Base-by-base conservation (phyloP, 2,329 filamentous ascomycete species). In the Nigrospora oryzae region DNA sequence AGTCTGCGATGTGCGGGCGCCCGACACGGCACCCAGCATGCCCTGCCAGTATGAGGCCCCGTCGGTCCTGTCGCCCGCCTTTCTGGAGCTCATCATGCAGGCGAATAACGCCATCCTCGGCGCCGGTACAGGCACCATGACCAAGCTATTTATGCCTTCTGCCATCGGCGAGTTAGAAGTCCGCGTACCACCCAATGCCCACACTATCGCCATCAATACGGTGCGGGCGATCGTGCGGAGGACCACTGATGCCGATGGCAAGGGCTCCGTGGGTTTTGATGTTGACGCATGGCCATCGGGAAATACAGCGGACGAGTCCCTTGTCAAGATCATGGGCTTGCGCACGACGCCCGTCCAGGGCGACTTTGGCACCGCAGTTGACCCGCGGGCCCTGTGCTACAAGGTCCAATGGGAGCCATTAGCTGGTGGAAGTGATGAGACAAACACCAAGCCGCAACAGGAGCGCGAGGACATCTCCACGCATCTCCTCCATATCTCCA, bases 391-490 rank as follows among this genome's bases (percentile, higher is more conserved):
- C 2, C 30, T 44, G 14, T 56, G 52, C 40, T 56, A 53, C 36
- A 56, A 53, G 17, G 28, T 53, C 14, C 48, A 50, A 36, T 56
- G 53, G 53, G 52, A 55, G 43, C 30, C 42, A 2, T 16, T 44
- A 16, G 5, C 38, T 11, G 13, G 5, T 36, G 34, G 5, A 36
- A n/a, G 14, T 36, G 34, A 36, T 11, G 34, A 28, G 23, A 28
- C 23, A 7, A 28, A 28, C 23, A 10, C 5, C 5, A 28, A 10
- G 23, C 10, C 23, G 23, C 23, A 28, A 10, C 23, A 28, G 23
- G 23, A 28, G 5, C 10, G 23, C 23, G 23, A 28, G 23, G 23
- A 28, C 23, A 28, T 28, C 23, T 28, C 23, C 8, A 7, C 23
- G 8, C 23, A 28, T 28, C 23, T 28, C 8, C 23, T 28, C 23